A percentile compares a stretch with the other conserved stretches of the same genome.
phyloP scores from a whole-genome alignment of 1,284 basidiomycete species.

The Cryptococcus neoformans region DNA sequence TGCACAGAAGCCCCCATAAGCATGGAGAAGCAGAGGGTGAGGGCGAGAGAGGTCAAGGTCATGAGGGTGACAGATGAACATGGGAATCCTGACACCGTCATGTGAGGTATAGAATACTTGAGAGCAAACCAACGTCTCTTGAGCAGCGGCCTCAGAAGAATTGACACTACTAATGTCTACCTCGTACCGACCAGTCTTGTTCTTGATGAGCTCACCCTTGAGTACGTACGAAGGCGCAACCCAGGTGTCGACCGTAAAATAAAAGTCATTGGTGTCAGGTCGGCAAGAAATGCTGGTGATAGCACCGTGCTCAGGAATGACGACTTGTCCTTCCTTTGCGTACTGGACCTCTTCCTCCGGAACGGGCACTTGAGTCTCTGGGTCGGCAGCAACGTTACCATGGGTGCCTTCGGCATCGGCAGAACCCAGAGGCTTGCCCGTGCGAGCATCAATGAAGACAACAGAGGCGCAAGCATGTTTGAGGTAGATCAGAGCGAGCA shows the following conservation, averaged over 20 bases:
- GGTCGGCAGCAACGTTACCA: constrained; percentile 9
- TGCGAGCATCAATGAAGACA: constrained; percentile 15
- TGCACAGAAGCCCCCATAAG: constrained; percentile 16
- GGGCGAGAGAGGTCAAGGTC: constrained; percentile 14
- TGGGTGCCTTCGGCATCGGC: constrained; percentile 11
- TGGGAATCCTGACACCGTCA: constrained; percentile 15
- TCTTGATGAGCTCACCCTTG: constrained; percentile 4
- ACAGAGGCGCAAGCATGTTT: constrained; percentile 19
- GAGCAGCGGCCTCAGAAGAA: background rate
- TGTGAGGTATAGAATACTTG: constrained; percentile 16
- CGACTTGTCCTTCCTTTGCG: constrained; percentile 1
- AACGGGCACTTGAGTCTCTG: constrained; percentile 10
- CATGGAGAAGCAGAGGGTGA: constrained; percentile 12
- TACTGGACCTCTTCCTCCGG: constrained; percentile 13
- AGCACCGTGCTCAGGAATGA: constrained; percentile 19
- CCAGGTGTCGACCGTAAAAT: constrained; percentile 17
- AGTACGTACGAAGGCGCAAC: constrained; percentile 21
- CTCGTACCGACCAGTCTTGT: constrained; percentile 1
- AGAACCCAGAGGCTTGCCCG: constrained; percentile 16
- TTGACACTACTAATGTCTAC: constrained; percentile 12
- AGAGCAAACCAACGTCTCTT: constrained; percentile 14
- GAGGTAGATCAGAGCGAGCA: constrained; percentile 17
- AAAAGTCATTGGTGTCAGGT: constrained; percentile 14
- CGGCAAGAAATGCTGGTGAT: constrained; percentile 13
- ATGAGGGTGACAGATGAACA: constrained; percentile 16